These are phyloP conservation scores for Acanthamoeba triangularis DNA, from an alignment of 208 protist genomes.

Conservation along the genomic window DNA sequence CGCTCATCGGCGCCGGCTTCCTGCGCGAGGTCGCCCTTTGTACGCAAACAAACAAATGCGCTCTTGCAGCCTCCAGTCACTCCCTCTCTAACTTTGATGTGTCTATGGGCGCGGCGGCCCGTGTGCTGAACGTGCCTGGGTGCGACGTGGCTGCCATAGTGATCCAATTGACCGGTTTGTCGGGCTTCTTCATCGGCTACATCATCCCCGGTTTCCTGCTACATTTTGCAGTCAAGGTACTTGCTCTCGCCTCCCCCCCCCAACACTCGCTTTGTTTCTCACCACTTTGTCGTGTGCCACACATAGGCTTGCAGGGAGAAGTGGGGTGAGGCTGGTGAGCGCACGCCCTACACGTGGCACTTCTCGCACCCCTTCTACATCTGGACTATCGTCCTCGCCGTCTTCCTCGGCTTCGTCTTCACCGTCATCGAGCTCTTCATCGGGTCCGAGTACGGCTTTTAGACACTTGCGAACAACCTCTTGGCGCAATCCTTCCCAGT, in stretches of 20 bases:
- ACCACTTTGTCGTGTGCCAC: not conserved
- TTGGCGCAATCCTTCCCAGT: not conserved
- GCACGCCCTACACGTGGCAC: slow-evolving; percentile 29
- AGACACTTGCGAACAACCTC: too few relatives aligned
- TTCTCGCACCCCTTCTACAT: slow-evolving; percentile 38
- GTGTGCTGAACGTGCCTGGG: not conserved
- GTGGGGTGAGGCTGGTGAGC: not conserved
- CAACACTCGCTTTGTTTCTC: not conserved
- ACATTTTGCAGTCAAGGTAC: slow-evolving; percentile 17
- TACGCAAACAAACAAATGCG: too few relatives aligned
- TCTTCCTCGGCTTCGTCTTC: slow-evolving; percentile 17
- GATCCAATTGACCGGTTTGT: slow-evolving; percentile 11
- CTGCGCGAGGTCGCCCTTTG: not conserved
- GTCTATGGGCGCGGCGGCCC: not conserved
- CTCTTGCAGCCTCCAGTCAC: not conserved
- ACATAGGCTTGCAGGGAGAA: not conserved
- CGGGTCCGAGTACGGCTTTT: not conserved
- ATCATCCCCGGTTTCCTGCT: not conserved
- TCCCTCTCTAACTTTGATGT: not conserved
- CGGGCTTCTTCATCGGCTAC: slow-evolving; percentile 35
- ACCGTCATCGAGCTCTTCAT: not conserved
- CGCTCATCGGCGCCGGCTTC: slow-evolving; percentile 5
- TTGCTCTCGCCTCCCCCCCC: too few relatives aligned
- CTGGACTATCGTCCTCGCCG: not conserved
- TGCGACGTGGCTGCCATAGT: not conserved